Percentiles rank a stretch among this genome's conserved stretches.
Conservation (phyloP, 306 rosid species). For the Pyrus pyrifolia region DNA sequence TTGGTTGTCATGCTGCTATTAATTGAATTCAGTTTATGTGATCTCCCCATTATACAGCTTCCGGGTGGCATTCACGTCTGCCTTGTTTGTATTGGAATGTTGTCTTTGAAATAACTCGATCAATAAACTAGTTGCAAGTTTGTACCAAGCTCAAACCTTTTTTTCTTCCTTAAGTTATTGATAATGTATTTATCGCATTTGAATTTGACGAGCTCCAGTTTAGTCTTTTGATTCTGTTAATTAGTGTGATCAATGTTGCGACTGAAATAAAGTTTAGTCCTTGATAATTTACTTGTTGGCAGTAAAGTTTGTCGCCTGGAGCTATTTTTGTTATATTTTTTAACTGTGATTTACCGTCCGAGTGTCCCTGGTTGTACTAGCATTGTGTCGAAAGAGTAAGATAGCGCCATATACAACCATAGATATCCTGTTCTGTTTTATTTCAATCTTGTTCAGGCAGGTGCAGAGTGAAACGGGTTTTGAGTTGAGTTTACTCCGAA, state of each 20-base stretch:
- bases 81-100: slow-evolving; percentile 26
- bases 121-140: slow-evolving; percentile 35
- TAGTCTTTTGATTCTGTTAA: background rate
- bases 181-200: slow-evolving; percentile 3
- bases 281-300: background rate
- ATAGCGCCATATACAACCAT: background rate
- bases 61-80: background rate
- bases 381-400: background rate
- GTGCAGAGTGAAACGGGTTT: background rate
- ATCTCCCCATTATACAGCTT: slow-evolving; percentile 5
- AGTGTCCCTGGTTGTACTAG: background rate
- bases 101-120: slow-evolving; percentile 19
- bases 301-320: background rate
- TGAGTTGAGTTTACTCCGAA: no score
- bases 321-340: no score
- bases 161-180: background rate
- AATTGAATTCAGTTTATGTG: slow-evolving; percentile 24
- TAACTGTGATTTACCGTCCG: background rate
- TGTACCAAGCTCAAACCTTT: background rate
- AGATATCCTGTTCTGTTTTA: background rate
- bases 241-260: background rate
- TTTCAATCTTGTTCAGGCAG: background rate
- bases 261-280: background rate
- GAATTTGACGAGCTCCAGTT: background rate
- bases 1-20: slow-evolving; percentile 20